Evolutionary conservation across 2,329 filamentous ascomycete genomes (phyloP).

Genomic region (Ophiostoma perfectum): DNA sequence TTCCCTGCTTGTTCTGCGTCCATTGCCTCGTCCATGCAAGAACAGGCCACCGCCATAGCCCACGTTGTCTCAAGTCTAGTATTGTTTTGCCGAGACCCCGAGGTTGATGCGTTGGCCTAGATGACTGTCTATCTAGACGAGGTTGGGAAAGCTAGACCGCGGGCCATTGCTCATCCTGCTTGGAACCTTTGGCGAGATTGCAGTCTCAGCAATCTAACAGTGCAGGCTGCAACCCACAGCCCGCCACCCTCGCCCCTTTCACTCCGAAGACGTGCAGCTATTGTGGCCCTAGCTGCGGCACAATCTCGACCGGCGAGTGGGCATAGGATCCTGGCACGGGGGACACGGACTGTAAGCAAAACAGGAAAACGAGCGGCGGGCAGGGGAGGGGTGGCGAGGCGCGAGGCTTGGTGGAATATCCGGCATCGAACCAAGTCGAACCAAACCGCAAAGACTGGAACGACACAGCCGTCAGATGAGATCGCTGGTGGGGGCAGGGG

Average conservation of each 20-base stretch:
- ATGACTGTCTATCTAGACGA: neutral
- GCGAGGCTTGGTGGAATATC: neutral
- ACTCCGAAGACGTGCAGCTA: neutral
- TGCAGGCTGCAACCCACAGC: neutral
- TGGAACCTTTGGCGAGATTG: constrained; percentile 1
- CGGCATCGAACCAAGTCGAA: neutral
- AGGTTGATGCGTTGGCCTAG: neutral
- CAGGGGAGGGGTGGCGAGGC: neutral
- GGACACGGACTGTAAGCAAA: neutral
- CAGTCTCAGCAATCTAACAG: neutral
- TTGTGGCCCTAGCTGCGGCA: neutral
- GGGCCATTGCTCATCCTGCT: neutral
- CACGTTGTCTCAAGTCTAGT: neutral
- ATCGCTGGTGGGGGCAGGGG: too few relatives aligned
- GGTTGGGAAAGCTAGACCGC: neutral
- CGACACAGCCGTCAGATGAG: too few relatives aligned
- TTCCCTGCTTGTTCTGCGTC: neutral
- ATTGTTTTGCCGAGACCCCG: neutral
- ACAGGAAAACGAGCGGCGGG: neutral
- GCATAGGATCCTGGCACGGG: neutral
- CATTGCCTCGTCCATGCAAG: neutral
- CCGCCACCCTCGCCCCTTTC: neutral
- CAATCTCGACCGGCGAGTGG: neutral
- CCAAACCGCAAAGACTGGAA: too few relatives aligned
- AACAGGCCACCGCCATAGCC: neutral